Base-by-base conservation (phyloP, 129 eudicot species). In the Lonicera japonica region DNA sequence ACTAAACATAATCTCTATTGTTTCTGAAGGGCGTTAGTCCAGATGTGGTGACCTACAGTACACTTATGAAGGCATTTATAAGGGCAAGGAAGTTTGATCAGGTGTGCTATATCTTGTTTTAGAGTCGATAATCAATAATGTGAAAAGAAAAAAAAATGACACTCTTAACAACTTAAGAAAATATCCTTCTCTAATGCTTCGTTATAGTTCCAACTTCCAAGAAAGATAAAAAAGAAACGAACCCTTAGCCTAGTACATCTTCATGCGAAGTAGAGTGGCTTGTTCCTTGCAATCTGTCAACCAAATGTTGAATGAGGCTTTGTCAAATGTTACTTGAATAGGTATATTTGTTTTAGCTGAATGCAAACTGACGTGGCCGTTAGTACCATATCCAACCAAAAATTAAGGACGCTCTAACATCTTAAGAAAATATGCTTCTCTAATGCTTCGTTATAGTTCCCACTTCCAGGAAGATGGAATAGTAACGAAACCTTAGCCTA, bases 41-140 rank as follows among this genome's bases (percentile, higher is more conserved):
- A 18, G 95, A 90, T 57, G 88, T 90, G 58, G 85, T 90, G 66
- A 90, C 97, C 50, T 90, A 83, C 77, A 86, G 79, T 45, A 86
- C 92, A 4, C 84, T 86, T 25, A 90, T 90, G 97, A 90, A 90
- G 72, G 92, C 95, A 23, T 79, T 78, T 67, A 25, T 90, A 22
- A 78, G 97, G 79, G 86, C 92, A 68, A 86, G 76, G 71, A 79
- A 90, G 73, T 86, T 73, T 29, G 79, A 79, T 40, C 83, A 80
- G 97, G 97, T 89, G 58, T n/a, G 68, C 15, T 9, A 25, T n/a
- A 20, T 22, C 16, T 21, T 0, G 13, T n/a, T 8, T 43, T 29
- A 1, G n/a, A n/a, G n/a, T n/a, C n/a, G n/a, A n/a, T n/a, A n/a
- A n/a, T n/a, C n/a, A 29, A 29, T 29, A 29, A 29, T 29, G 36